Evolutionary conservation across 331 rosid genomes (phyloP).

Genomic region (Saraca asoca): DNA sequence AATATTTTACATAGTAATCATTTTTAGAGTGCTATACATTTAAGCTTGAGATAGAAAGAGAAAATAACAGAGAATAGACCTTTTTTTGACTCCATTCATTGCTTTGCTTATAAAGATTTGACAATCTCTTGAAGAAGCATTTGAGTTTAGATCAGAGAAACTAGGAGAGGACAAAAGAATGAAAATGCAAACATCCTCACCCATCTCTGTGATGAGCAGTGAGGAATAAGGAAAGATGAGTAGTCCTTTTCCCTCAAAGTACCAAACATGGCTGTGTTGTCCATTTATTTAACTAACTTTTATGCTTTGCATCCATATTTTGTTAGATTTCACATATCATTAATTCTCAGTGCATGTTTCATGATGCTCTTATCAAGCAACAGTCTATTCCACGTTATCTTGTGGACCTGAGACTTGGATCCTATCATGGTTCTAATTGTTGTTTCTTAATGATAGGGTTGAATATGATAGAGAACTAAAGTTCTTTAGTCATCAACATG

Average conservation of each 20-base stretch:
- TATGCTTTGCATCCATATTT: background rate
- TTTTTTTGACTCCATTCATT: background rate
- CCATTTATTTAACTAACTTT: slow-evolving; percentile 2
- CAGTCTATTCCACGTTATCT: background rate
- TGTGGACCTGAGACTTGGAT: slow-evolving; percentile 1
- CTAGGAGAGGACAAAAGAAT: background rate
- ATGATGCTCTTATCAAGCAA: slow-evolving; percentile 1
- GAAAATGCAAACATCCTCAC: background rate
- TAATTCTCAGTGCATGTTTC: background rate
- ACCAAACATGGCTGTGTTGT: background rate
- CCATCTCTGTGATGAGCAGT: background rate
- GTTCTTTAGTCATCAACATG: too few species aligned
- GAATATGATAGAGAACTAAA: too few species aligned
- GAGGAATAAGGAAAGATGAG: background rate
- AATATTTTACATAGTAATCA: too few species aligned
- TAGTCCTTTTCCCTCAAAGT: slow-evolving; percentile 13
- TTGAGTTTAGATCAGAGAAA: background rate
- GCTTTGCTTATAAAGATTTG: background rate
- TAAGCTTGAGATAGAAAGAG: background rate
- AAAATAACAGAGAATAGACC: background rate
- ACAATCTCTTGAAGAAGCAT: background rate
- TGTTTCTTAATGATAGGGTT: background rate
- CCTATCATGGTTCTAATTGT: background rate
- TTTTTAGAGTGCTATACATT: too few species aligned
- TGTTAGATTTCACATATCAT: background rate